These are phyloP conservation scores for Ustilago sp. DNA, from an alignment of 1,284 basidiomycete genomes.

Conservation along the genomic window DNA sequence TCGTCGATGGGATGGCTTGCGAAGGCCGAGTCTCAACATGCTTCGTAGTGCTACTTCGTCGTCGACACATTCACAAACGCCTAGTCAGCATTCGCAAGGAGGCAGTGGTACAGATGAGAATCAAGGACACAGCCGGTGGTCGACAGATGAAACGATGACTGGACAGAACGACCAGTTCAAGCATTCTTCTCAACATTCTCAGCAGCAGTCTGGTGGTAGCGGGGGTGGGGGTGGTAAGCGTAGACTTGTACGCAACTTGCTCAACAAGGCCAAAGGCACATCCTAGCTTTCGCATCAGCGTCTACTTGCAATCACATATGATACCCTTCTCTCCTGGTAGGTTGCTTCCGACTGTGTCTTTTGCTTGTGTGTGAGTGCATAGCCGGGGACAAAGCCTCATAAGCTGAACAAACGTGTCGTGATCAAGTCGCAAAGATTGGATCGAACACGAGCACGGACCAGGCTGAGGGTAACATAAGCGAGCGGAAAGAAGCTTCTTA, in stretches of 20 bases:
- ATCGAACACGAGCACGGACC: conserved; percentile 4
- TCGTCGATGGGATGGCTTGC: conserved; percentile 34
- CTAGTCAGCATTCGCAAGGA: conserved; percentile 15
- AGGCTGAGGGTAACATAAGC: conserved; percentile 4
- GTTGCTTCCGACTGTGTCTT: background rate
- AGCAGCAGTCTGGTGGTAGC: background rate
- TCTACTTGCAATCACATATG: conserved; percentile 1
- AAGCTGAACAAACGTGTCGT: background rate
- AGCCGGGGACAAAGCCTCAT: background rate
- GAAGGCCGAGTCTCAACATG: conserved; percentile 46
- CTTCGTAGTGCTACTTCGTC: conserved; percentile 37
- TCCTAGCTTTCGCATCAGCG: conserved; percentile 7
- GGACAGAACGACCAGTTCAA: conserved; percentile 3
- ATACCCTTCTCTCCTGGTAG: background rate
- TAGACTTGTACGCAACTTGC: conserved; percentile 36
- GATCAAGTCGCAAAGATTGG: conserved; percentile 3
- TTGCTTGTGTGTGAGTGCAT: conserved; percentile 1
- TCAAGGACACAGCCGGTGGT: conserved; percentile 22
- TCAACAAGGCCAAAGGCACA: conserved; percentile 44
- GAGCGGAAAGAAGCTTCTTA: conserved; percentile 4
- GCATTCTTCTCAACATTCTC: conserved; percentile 1
- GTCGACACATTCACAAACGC: conserved; percentile 33
- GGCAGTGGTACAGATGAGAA: conserved; percentile 12
- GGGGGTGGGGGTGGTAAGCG: conserved; percentile 16
- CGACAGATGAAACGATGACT: conserved; percentile 17